Base-by-base conservation (phyloP, 2,329 filamentous ascomycete genomes). In the Aspergillus latus region DNA sequence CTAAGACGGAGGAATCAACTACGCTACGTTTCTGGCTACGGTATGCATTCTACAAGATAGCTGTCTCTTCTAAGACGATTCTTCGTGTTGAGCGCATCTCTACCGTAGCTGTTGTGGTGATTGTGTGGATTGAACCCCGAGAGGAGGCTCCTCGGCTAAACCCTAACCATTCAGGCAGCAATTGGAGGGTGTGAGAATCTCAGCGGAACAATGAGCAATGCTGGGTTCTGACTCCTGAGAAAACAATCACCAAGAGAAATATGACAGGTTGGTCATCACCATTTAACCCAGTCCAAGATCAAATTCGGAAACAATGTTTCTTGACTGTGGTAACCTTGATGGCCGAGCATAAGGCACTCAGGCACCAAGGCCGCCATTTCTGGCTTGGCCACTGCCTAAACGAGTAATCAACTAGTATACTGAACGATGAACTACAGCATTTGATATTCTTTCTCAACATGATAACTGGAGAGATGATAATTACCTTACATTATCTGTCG, bases 121-220 rank as follows among this genome's bases (percentile, higher is more conserved):
- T 59, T 62, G 52, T 61, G 56, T 47, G 60, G 52, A 40, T 49
- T 43, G 46, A 52, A 55, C 36, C 40, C 45, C 30, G 55, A 54
- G 44, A 16, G 55, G 68, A 66, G 68, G 63, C 62, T 64, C 63
- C 71, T 73, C 71, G 71, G 70, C 69, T 73, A 73, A 73, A 72
- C 69, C 71, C 71, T 73, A 73, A 64, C 49, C 59, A 62, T 57
- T 39, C 45, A 49, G 48, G 34, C 47, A 29, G 34, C 44, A n/a
- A 54, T 28, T 34, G 26, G 37, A 15, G 10, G n/a, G 16, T 40
- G 5, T 11, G 15, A 15, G 21, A 13, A 11, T 7, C 16, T 40
- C 36, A 6, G 34, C 34, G 8, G 11, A 37, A 10, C 34, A 37
- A 37, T 11, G 34, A 13, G 21, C 34, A 37, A 37, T 37, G 5